Percentiles rank a stretch among this genome's conserved stretches.
Conservation (phyloP, 1,284 basidiomycete genomes). For the Puccinia polysora region DNA sequence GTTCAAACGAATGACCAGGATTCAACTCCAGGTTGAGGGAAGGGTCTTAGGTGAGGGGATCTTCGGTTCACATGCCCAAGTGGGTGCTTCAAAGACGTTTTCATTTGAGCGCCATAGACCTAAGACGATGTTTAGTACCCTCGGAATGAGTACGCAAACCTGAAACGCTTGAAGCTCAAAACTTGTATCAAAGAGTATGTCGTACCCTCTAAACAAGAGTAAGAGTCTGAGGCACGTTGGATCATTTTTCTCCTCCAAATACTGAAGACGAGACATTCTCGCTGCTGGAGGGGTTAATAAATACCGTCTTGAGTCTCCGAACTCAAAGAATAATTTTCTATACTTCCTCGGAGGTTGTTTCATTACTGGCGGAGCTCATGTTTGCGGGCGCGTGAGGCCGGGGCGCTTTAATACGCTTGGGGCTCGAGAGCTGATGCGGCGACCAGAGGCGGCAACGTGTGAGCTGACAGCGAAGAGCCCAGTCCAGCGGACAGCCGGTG, state of each 20-base stretch:
- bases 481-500: no score
- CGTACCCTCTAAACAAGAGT: neutral
- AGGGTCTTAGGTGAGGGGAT: neutral
- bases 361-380: no score
- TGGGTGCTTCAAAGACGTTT: neutral
- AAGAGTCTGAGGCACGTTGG: neutral
- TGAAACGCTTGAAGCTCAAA: neutral
- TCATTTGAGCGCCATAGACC: neutral
- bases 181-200: constrained; percentile 10
- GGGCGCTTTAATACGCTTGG: no score
- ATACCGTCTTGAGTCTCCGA: no score
- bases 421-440: no score
- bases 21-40: neutral
- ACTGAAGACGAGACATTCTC: neutral
- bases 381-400: no score
- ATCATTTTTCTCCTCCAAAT: neutral
- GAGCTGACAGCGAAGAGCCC: no score
- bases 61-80: neutral
- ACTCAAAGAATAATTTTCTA: no score
- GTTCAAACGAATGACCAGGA: constrained; percentile 10
- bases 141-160: neutral
- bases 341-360: no score
- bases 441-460: no score
- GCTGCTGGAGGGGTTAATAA: no score
- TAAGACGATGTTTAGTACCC: neutral